These are phyloP conservation scores for Stereocaulon alpinum DNA, from an alignment of 495 filamentous ascomycete species.

Conservation along the genomic window DNA sequence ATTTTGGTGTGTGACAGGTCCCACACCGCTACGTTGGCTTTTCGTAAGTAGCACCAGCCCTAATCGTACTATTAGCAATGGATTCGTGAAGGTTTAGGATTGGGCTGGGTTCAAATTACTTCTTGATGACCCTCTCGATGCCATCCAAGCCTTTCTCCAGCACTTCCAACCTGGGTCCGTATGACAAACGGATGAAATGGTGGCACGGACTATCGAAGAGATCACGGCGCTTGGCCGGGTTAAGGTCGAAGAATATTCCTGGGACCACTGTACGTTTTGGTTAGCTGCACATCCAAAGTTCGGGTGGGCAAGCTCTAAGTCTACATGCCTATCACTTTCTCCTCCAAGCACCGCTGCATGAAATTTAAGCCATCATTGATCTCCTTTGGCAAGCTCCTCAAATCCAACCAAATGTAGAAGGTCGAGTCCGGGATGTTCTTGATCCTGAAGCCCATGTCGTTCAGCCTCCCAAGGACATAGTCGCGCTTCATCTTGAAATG, in stretches of 20 bases:
- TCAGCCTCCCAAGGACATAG: conserved; percentile 68
- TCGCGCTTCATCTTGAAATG: conserved; percentile 90
- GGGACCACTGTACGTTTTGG: conserved; percentile 52
- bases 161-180: conserved; percentile 83
- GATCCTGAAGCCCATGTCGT: conserved; percentile 74
- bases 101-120: conserved; percentile 33
- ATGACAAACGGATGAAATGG: conserved; percentile 85
- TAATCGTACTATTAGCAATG: not conserved
- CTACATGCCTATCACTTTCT: conserved; percentile 64
- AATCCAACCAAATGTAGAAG: conserved; percentile 81
- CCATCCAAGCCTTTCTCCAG: conserved; percentile 77
- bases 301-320: not conserved
- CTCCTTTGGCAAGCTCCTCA: conserved; percentile 53
- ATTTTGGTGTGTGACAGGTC: not conserved
- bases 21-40: not conserved
- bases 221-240: conserved; percentile 80
- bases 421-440: conserved; percentile 75
- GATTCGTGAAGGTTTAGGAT: not conserved
- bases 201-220: conserved; percentile 93
- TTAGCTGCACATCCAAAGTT: not conserved
- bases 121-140: conserved; percentile 72
- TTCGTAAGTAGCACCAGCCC: not conserved
- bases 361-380: conserved; percentile 93
- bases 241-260: conserved; percentile 76
- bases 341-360: conserved; percentile 82